Evolutionary conservation across 768 basidiomycete genomes (phyloP).

Genomic region (Tricholoma sp.): DNA sequence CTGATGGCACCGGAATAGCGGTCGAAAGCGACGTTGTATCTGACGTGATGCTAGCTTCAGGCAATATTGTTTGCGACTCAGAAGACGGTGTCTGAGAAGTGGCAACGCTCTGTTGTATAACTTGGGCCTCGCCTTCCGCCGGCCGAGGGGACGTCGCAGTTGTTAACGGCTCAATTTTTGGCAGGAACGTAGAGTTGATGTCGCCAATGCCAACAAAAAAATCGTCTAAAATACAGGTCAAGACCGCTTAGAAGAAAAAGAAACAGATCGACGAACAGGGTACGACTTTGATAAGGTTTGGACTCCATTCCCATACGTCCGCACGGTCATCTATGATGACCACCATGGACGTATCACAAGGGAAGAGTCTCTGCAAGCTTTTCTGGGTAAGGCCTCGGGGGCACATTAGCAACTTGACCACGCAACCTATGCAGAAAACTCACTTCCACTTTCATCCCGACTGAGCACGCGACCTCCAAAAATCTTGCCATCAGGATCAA

Average conservation of each 20-base stretch:
- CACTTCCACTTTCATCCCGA: constrained; percentile 95
- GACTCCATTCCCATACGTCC: constrained; percentile 98
- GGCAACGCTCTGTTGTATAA: not conserved
- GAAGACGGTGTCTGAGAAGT: not conserved
- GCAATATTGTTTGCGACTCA: not conserved
- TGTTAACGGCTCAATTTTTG: constrained; percentile 61
- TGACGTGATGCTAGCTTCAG: not conserved
- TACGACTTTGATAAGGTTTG: constrained; percentile 94
- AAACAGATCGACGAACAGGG: constrained; percentile 62
- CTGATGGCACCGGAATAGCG: constrained; percentile 14
- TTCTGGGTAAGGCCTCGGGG: constrained; percentile 82
- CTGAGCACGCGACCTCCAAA: constrained; percentile 89
- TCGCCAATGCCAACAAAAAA: constrained; percentile 98
- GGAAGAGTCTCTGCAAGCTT: constrained; percentile 87
- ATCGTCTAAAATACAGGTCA: constrained; percentile 58
- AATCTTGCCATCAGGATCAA: constrained; percentile 82
- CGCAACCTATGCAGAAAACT: constrained; percentile 25
- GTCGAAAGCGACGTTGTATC: constrained; percentile 14
- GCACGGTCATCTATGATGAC: constrained; percentile 98
- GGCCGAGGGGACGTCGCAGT: constrained; percentile 26
- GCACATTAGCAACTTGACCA: constrained; percentile 6
- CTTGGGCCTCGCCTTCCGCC: constrained; percentile 8
- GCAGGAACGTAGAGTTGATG: constrained; percentile 93
- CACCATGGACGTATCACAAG: constrained; percentile 97
- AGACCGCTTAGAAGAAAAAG: constrained; percentile 2